Evolutionary conservation across 352 stramenopile species (phyloP), one percentile per base, ranked within the genome.

Genomic region (Phytopythium oedochilum): DNA sequence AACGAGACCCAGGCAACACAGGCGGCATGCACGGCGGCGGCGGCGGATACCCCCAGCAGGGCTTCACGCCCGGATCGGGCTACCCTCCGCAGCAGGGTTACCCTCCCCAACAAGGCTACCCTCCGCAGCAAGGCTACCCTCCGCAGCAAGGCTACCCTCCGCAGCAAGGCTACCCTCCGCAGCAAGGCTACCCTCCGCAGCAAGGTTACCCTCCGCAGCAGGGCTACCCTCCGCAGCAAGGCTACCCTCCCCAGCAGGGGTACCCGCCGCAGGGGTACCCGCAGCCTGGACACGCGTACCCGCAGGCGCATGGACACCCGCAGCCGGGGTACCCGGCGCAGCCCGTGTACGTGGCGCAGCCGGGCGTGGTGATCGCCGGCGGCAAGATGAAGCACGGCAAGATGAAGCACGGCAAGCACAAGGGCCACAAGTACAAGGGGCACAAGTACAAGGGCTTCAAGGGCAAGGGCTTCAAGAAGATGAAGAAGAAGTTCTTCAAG

Each of bases 401-500:
- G 51, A 58, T 63, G 42, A 64, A 68, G 35, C 55, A 65, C 44
- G 53, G 54, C 60, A 68, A 70, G 36, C 23, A 51, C 39, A 72
- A 74, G 63, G 58, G 57, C 23, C 50, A 45, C 53, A 59, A 59
- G 42, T 59, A 45, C 53, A 59, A 59, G 42, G 42, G 53, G 14
- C 43, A 59, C 53, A 59, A 59, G 53, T 52, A 59, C 53, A 59
- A 56, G 50, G 50, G 62, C 58, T 50, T 25, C 52, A 58, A 58
- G 52, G 11, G 20, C 47, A 61, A 61, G 48, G 55, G 55, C 46
- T 70, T 70, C 47, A 75, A 71, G 55, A 75, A 75, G 57, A 75
- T 72, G 43, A 75, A 72, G 67, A 75, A 75, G 51, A 75, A 75
- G 28, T 72, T 75, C 57, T 75, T 72, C 60, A 75, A 75, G 63